A percentile compares a stretch with the other conserved stretches of the same genome.
These are phyloP conservation scores for Platanthera zijinensis DNA, from an alignment of 106 monocot genomes.

Conservation along the genomic window DNA sequence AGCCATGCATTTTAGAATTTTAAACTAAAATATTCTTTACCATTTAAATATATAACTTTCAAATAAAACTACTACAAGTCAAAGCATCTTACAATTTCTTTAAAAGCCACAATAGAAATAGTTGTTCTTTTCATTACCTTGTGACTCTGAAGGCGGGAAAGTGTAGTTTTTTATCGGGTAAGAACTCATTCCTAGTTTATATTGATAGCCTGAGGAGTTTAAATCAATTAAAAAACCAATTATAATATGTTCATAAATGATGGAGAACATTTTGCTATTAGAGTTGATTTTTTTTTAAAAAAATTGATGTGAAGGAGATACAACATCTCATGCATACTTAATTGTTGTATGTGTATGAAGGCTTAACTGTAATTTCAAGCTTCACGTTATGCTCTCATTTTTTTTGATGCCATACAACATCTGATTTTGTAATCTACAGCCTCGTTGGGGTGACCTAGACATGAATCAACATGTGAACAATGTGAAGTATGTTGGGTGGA, in stretches of 20 bases:
- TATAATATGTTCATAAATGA: no score
- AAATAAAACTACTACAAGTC: neutral
- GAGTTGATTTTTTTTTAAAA: no score
- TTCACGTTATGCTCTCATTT: no score
- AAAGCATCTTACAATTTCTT: conserved; percentile 57
- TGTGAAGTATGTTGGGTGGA: conserved; percentile 96
- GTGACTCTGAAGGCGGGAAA: conserved; percentile 17
- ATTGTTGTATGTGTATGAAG: conserved; percentile 45
- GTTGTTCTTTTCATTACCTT: conserved; percentile 21
- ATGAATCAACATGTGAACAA: conserved; percentile 95
- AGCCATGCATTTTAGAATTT: neutral
- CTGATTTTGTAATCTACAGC: conserved; percentile 39
- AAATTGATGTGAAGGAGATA: no score
- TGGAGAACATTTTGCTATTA: no score
- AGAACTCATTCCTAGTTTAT: conserved; percentile 23
- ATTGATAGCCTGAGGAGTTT: conserved; percentile 35
- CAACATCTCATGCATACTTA: no score
- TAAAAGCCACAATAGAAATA: conserved; percentile 47
- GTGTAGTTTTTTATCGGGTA: conserved; percentile 31
- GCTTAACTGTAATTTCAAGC: conserved; percentile 51
- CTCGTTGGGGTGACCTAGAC: conserved; percentile 88
- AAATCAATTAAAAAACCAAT: conserved; percentile 37
- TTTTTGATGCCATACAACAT: no score
- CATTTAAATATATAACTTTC: conserved; percentile 1
- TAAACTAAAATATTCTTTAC: neutral